Evolutionary conservation across 768 basidiomycete genomes (phyloP), one percentile per base, ranked within the genome.

Genomic region (Cantharellus cinnabarinus): DNA sequence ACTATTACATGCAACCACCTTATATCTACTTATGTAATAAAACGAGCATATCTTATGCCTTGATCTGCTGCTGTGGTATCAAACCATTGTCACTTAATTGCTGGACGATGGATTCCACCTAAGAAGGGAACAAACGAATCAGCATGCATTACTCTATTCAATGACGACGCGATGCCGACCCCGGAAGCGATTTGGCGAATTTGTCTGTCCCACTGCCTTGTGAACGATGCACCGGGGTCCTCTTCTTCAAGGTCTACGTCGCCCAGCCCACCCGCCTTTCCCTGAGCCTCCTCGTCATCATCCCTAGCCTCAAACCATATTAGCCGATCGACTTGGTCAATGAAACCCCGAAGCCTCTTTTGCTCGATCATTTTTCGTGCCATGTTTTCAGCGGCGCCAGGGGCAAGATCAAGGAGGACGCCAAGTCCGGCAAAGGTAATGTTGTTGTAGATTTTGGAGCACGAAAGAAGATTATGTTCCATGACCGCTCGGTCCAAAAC

Each of bases 291-390:
- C 60, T 93, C 89, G 61, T 90, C 90, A 66, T 97, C 93, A 57
- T 77, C 75, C 42, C 79, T 76, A 42, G 79, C 83, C 64, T 97
- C 91, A 62, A 99, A 99, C 77, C 85, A 87, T 62, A 99, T 94
- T 53, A 98, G 76, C 64, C 79, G 83, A 61, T 94, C 89, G 10
- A 97, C 90, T 68, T 99, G 95, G 68, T 99, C 95, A 60, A 99
- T 94, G 60, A 82, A 83, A 37, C 87, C 95, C 62, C 87, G 82
- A 62, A 98, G 72, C 59, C 95, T 83, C 4, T 89, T 86, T 71
- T 99, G 95, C 67, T 97, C 91, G 56, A 99, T 95, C 95, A 99
- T 99, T 68, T 86, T 88, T 57, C 94, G 79, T 5, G 94, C 93
- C 85, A 98, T 97, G 0, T 83, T 89, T 71, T 99, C 95, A 15